These are phyloP conservation scores for Verticillium longisporum DNA, from an alignment of 2,329 filamentous ascomycete species.

Conservation along the genomic window DNA sequence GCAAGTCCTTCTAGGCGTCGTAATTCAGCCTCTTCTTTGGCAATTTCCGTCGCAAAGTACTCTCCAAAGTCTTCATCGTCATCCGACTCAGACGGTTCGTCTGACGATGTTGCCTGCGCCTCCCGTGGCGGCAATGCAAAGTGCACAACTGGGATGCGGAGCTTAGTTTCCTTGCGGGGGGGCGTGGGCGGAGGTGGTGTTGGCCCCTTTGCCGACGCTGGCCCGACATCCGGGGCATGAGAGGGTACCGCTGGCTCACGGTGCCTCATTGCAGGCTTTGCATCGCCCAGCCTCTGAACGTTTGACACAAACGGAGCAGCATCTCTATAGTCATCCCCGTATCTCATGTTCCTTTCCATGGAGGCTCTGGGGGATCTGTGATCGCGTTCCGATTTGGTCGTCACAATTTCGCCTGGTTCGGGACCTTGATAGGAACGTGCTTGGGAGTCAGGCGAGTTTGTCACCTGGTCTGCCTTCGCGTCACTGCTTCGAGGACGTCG, in stretches of 20 bases:
- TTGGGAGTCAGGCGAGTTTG: conserved; percentile 24
- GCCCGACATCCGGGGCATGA: neutral
- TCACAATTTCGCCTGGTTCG: conserved; percentile 38
- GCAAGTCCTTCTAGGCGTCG: conserved; percentile 34
- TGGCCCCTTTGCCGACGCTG: neutral
- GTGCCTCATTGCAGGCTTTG: conserved; percentile 7
- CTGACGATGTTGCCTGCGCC: conserved; percentile 18
- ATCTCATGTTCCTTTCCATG: conserved; percentile 8
- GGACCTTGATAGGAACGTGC: conserved; percentile 32
- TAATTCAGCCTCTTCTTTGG: conserved; percentile 42
- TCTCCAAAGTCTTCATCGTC: conserved; percentile 54
- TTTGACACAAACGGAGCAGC: conserved; percentile 6
- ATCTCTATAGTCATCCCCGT: conserved; percentile 5
- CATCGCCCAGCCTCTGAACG: conserved; percentile 1
- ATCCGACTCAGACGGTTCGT: conserved; percentile 43
- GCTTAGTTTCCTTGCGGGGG: conserved; percentile 14
- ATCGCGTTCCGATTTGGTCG: conserved; percentile 31
- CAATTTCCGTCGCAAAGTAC: conserved; percentile 46
- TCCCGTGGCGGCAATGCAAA: conserved; percentile 33
- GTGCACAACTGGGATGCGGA: conserved; percentile 24
- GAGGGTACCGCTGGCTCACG: neutral
- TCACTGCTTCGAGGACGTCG: conserved; percentile 47
- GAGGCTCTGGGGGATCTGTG: conserved; percentile 21
- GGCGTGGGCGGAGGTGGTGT: neutral
- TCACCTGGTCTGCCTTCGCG: conserved; percentile 36